Conservation (phyloP, 2,329 filamentous ascomycete species). For the Fusarium buxicola region DNA sequence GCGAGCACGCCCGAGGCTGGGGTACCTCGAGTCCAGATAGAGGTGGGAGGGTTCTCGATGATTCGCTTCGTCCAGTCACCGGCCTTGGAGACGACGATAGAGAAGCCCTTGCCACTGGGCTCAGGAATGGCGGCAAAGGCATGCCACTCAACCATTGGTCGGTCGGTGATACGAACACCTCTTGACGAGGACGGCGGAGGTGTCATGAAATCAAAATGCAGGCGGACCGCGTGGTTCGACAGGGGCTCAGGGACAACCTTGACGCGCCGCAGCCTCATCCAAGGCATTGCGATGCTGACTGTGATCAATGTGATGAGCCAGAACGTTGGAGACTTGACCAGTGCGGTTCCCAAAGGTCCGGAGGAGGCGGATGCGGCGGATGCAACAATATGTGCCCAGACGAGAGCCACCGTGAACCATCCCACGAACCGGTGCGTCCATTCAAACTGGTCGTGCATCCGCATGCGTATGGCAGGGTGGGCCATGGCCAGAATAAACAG, state of each 20-base stretch:
- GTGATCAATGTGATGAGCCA: slow-evolving; percentile 23
- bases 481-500: slow-evolving; percentile 43
- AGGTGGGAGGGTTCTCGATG: slow-evolving; percentile 67
- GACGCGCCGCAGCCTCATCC: slow-evolving; percentile 74
- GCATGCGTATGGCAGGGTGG: slow-evolving; percentile 41
- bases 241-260: slow-evolving; percentile 70
- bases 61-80: slow-evolving; percentile 75
- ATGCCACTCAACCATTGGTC: slow-evolving; percentile 74
- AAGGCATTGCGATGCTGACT: slow-evolving; percentile 50
- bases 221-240: slow-evolving; percentile 75
- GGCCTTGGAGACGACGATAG: slow-evolving; percentile 72
- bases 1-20: slow-evolving; percentile 63
- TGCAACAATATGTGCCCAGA: slow-evolving; percentile 69
- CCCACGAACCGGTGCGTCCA: slow-evolving; percentile 74
- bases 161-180: slow-evolving; percentile 65
- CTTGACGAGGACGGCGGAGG: slow-evolving; percentile 48
- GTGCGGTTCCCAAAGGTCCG: slow-evolving; percentile 10
- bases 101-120: slow-evolving; percentile 63
- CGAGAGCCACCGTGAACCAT: slow-evolving; percentile 70
- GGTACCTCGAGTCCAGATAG: slow-evolving; percentile 72
- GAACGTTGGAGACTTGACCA: slow-evolving; percentile 21
- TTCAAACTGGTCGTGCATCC: slow-evolving; percentile 73
- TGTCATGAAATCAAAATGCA: slow-evolving; percentile 71
- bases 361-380: slow-evolving; percentile 57
- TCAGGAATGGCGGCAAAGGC: slow-evolving; percentile 76